These are phyloP conservation scores for Plectranthus barbatus DNA, from an alignment of 257 asterid species.

Conservation along the genomic window DNA sequence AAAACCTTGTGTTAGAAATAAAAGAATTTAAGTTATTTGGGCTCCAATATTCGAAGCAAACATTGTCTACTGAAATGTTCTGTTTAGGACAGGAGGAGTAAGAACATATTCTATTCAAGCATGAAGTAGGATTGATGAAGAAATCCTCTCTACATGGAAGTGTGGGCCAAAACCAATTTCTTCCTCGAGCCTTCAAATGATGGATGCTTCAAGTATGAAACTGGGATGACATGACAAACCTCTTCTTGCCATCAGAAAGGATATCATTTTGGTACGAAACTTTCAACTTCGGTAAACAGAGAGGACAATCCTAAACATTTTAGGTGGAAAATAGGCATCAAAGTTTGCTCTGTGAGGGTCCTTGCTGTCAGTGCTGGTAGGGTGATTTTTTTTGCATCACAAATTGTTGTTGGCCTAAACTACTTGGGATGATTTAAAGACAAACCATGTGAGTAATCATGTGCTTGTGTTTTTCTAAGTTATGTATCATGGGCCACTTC, in stretches of 20 bases:
- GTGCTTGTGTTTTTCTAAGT: conserved; percentile 7
- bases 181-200: neutral
- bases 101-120: neutral
- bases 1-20: too few relatives aligned
- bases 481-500: too few relatives aligned
- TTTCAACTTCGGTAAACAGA: neutral
- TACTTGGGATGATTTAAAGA: neutral
- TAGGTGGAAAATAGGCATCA: neutral
- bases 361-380: neutral
- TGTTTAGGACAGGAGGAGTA: neutral
- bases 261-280: neutral
- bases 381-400: neutral
- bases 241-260: neutral
- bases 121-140: too few relatives aligned
- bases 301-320: neutral
- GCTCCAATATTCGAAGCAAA: too few relatives aligned
- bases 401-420: neutral
- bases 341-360: neutral
- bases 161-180: neutral
- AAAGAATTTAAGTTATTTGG: too few relatives aligned
- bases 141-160: neutral
- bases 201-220: neutral
- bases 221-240: neutral
- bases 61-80: neutral
- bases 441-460: conserved; percentile 19